A percentile compares a stretch with the other conserved stretches of the same genome.
Conservation (phyloP, 2,329 filamentous ascomycete species). For the Fusarium sambucinum region DNA sequence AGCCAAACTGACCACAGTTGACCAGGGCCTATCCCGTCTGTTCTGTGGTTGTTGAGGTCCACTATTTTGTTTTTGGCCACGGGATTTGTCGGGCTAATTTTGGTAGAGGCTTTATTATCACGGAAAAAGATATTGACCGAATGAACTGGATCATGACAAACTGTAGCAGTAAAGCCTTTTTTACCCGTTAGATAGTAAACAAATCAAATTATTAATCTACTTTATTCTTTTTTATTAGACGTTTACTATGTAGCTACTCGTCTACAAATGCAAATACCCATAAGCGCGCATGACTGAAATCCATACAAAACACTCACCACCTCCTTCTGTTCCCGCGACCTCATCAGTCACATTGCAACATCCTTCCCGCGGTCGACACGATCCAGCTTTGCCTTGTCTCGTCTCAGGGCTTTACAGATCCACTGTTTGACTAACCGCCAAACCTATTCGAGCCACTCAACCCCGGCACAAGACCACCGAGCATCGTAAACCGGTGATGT, state of each 20-base stretch:
- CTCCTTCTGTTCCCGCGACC: conserved; percentile 30
- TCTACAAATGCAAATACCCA: neutral
- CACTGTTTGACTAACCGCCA: conserved; percentile 41
- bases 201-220: neutral
- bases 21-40: conserved; percentile 22
- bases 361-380: conserved; percentile 33
- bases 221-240: neutral
- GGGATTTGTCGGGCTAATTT: conserved; percentile 48
- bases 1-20: conserved; percentile 31
- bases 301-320: conserved; percentile 7
- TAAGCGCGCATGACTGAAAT: conserved; percentile 6
- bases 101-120: neutral
- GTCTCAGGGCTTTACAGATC: conserved; percentile 21
- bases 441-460: conserved; percentile 29
- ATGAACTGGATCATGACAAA: neutral
- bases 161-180: conserved; percentile 16
- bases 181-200: conserved; percentile 11
- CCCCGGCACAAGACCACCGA: conserved; percentile 46
- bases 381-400: conserved; percentile 27
- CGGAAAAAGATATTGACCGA: conserved; percentile 45
- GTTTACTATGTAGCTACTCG: neutral
- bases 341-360: conserved; percentile 24
- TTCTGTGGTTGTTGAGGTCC: conserved; percentile 22
- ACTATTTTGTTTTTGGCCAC: conserved; percentile 40
- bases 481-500: conserved; percentile 26